Base-by-base conservation (phyloP, 208 protist genomes). In the Blastocrithidia nonstop region DNA sequence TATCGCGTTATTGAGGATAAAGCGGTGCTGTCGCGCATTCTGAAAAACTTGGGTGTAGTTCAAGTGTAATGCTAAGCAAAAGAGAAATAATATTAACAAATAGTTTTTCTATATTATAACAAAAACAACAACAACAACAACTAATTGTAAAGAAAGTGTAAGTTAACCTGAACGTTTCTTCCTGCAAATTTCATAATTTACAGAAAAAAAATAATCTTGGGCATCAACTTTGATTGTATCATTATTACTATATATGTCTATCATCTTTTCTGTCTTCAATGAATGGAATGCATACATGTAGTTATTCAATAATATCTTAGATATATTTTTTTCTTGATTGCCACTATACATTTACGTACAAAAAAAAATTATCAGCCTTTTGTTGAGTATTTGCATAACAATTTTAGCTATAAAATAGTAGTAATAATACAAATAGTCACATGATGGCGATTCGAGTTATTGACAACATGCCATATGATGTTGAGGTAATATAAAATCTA, bases 1-100 rank as follows among this genome's bases (percentile, higher is more conserved):
- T 93, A 89, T 44, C 63, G 76, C 11, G 47, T 77, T 15, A 32
- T 92, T 28, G 71, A 83, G 50, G 78, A 92, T 32, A 81, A 85
- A 46, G 57, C 57, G n/a, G 70, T 88, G 24, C 35, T 85, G 15
- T 45, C 61, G 4, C 71, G 75, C 26, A 74, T 92, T 23, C 57
- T 92, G 61, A 78, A 78, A 53, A 87, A 86, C 33, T 61, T 83
- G 16, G 82, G 82, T 9, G 78, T 91, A 28, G 56, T 61, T 19
- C 49, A 71, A 39, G 68, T 54, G 35, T 27, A 3, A 26, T 22
- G 20, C 9, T 6, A 1, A n/a, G n/a, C n/a, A n/a, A n/a, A n/a
- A n/a, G n/a, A n/a, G n/a, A n/a, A n/a, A n/a, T n/a, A 42, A 16
- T 42, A 9, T 21, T 11, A 13, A 17, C 37, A 27, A 27, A 27